Percentiles rank a stretch among this genome's conserved stretches.
phyloP scores from a whole-genome alignment of 768 basidiomycete species.

The Kwoniella botswanensis region DNA sequence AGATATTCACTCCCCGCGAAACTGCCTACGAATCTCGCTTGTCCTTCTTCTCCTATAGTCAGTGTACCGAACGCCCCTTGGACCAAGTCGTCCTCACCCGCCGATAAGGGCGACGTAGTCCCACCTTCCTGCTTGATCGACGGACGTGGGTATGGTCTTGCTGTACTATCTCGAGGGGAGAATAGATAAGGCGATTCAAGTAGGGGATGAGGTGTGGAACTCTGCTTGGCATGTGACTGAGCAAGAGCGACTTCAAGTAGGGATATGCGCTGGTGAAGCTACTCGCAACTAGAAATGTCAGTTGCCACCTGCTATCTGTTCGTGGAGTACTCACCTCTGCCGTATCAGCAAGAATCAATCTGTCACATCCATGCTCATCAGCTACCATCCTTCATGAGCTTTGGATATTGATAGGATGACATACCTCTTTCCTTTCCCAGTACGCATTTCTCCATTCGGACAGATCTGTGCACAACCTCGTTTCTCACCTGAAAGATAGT shows the following conservation, averaged over 20 bases:
- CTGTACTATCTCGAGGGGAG: slow-evolving; percentile 35
- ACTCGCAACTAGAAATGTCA: background rate
- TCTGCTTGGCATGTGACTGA: slow-evolving; percentile 39
- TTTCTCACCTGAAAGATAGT: slow-evolving; percentile 38
- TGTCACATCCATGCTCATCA: background rate
- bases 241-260: slow-evolving; percentile 55
- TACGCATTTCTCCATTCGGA: slow-evolving; percentile 53
- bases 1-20: slow-evolving; percentile 53
- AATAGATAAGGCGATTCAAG: slow-evolving; percentile 50
- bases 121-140: slow-evolving; percentile 15
- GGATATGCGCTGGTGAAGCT: slow-evolving; percentile 53
- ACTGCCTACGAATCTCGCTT: slow-evolving; percentile 52
- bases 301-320: background rate
- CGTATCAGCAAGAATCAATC: slow-evolving; percentile 53
- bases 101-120: background rate
- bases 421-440: slow-evolving; percentile 52
- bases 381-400: background rate
- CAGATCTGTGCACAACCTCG: slow-evolving; percentile 56
- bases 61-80: slow-evolving; percentile 53
- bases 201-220: slow-evolving; percentile 46
- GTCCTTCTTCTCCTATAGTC: slow-evolving; percentile 50
- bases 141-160: slow-evolving; percentile 16
- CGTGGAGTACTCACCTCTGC: slow-evolving; percentile 40
- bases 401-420: background rate
- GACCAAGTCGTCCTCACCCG: slow-evolving; percentile 41